Conservation (phyloP, 768 basidiomycete genomes). For the Serendipita sp. region DNA sequence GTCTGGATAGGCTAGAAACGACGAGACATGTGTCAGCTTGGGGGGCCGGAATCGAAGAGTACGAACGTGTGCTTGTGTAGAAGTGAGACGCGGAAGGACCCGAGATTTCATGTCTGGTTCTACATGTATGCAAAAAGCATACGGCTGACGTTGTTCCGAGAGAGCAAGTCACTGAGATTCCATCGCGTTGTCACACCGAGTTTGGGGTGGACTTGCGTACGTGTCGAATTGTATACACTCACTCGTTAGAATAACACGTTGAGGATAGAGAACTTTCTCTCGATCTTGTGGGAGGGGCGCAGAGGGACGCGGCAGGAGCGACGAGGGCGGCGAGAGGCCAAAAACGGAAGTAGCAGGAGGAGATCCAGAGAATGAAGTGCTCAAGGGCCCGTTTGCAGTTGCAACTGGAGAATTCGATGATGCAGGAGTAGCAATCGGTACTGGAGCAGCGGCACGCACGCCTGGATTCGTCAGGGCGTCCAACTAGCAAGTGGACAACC, state of each 20-base stretch:
- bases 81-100: neutral
- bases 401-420: conserved; percentile 7
- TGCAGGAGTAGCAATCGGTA: neutral
- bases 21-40: neutral
- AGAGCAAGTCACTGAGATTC: neutral
- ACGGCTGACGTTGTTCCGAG: conserved; percentile 10
- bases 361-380: neutral
- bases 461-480: conserved; percentile 28
- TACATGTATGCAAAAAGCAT: conserved; percentile 4
- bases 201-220: conserved; percentile 5
- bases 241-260: conserved; percentile 74
- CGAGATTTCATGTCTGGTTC: neutral
- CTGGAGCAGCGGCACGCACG: conserved; percentile 9
- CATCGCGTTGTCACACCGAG: neutral
- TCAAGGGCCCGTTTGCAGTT: conserved; percentile 6
- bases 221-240: conserved; percentile 21
- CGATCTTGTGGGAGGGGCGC: conserved; percentile 32
- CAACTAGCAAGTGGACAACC: conserved; percentile 24
- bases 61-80: conserved; percentile 6
- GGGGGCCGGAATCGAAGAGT: neutral
- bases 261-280: conserved; percentile 65
- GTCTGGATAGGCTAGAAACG: conserved; percentile 58
- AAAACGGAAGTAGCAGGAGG: conserved; percentile 9
- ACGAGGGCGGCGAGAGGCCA: conserved; percentile 4
- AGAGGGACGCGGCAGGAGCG: neutral